phyloP scores from a whole-genome alignment of 2,329 filamentous ascomycete species.

The Teratosphaeria epicoccoides region DNA sequence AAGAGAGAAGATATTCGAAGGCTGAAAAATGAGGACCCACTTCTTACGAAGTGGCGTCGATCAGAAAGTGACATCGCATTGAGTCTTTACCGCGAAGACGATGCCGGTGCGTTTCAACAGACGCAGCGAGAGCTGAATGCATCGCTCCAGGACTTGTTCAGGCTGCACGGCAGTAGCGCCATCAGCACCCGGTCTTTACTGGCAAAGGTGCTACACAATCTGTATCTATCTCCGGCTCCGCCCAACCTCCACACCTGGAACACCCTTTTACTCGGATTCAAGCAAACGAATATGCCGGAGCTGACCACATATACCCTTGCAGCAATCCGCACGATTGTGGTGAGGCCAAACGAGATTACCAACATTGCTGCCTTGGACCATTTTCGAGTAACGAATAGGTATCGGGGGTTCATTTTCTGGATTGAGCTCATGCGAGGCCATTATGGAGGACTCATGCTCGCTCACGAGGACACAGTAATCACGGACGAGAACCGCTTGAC shows the following conservation, averaged over 20 bases:
- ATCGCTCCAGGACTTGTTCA: conserved; percentile 16
- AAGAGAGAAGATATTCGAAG: conserved; percentile 3
- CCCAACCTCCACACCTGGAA: conserved; percentile 64
- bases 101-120: conserved; percentile 25
- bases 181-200: conserved; percentile 15
- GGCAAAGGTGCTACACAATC: conserved; percentile 47
- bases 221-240: conserved; percentile 49
- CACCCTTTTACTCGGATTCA: conserved; percentile 56
- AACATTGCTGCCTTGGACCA: conserved; percentile 31
- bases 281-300: conserved; percentile 15
- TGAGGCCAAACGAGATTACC: conserved; percentile 38
- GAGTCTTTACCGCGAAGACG: conserved; percentile 29
- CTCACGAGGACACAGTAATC: conserved; percentile 29
- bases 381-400: conserved; percentile 25
- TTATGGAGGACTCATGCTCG: conserved; percentile 30
- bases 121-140: conserved; percentile 16
- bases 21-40: neutral
- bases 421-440: conserved; percentile 34
- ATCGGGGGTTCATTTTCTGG: conserved; percentile 28
- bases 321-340: conserved; percentile 24
- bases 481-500: conserved; percentile 13
- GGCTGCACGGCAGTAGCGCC: conserved; percentile 9
- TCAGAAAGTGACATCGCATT: conserved; percentile 8
- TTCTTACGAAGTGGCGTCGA: conserved; percentile 2
- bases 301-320: conserved; percentile 24